Evolutionary conservation across 805 yeast species (phyloP).

Genomic region (Debaryomyces maramus): DNA sequence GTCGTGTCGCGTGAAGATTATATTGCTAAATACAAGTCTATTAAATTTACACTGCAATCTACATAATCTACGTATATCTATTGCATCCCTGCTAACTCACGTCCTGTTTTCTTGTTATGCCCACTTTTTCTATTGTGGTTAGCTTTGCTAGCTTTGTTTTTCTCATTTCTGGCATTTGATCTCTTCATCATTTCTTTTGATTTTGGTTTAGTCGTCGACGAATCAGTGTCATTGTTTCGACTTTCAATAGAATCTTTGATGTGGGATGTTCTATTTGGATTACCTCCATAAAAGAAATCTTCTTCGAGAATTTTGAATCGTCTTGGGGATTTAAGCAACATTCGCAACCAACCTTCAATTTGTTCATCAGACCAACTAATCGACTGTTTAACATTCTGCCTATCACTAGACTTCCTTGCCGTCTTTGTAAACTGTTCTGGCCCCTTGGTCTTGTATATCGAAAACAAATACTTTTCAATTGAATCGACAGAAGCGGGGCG

Average conservation of each 20-base stretch:
- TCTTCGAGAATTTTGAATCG: conserved; percentile 65
- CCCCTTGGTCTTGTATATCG: conserved; percentile 48
- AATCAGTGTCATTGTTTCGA: not conserved
- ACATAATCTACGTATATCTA: conserved; percentile 3
- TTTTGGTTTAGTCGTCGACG: not conserved
- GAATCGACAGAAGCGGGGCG: conserved; percentile 31
- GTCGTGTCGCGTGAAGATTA: not conserved
- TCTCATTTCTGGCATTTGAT: conserved; percentile 47
- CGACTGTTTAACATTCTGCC: conserved; percentile 52
- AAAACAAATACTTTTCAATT: conserved; percentile 58
- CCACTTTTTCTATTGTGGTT: conserved; percentile 68
- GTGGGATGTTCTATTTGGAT: conserved; percentile 11
- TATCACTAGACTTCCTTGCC: conserved; percentile 49
- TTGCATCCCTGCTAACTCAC: conserved; percentile 25
- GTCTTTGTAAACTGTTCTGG: conserved; percentile 42
- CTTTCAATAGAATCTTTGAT: not conserved
- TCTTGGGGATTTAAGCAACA: conserved; percentile 65
- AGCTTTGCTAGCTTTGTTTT: conserved; percentile 55
- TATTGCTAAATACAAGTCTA: no score
- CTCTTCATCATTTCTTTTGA: conserved; percentile 23
- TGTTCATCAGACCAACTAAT: conserved; percentile 85
- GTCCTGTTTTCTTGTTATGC: conserved; percentile 54
- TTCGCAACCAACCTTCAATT: conserved; percentile 89
- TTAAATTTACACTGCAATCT: no score
- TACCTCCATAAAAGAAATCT: conserved; percentile 45